Conservation (phyloP, 192 early-diverging fungal species). For the Gamsiella multidivaricata region DNA sequence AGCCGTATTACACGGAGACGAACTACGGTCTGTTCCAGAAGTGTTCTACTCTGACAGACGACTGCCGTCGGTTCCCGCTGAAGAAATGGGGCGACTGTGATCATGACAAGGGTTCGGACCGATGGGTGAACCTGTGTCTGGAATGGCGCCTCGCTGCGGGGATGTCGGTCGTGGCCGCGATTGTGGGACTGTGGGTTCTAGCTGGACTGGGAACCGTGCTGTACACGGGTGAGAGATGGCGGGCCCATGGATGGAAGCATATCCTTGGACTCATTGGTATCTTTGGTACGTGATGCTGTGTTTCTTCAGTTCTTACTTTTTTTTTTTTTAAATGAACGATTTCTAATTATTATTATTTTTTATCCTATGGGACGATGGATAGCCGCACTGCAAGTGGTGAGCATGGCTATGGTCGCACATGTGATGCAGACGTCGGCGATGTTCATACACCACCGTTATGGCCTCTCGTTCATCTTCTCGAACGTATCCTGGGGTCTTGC, state of each 20-base stretch:
- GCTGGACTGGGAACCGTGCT: slow-evolving; percentile 30
- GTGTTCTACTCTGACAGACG: slow-evolving; percentile 45
- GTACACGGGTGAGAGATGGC: slow-evolving; percentile 43
- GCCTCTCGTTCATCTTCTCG: slow-evolving; percentile 36
- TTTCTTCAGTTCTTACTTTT: not conserved
- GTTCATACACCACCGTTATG: slow-evolving; percentile 43
- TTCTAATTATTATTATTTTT: not conserved
- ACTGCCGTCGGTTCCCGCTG: slow-evolving; percentile 51
- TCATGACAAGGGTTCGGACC: slow-evolving; percentile 26
- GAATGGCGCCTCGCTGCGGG: slow-evolving; percentile 49
- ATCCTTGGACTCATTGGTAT: slow-evolving; percentile 38
- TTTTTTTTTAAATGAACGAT: not conserved
- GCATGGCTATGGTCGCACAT: slow-evolving; percentile 45
- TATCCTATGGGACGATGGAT: not conserved
- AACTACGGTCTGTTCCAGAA: slow-evolving; percentile 52
- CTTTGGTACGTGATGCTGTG: slow-evolving; percentile 30
- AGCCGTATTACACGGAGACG: slow-evolving; percentile 31
- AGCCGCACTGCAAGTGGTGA: slow-evolving; percentile 40
- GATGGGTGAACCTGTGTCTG: slow-evolving; percentile 42
- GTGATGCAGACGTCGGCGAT: slow-evolving; percentile 30
- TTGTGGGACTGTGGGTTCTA: slow-evolving; percentile 38
- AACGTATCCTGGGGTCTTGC: slow-evolving; percentile 45
- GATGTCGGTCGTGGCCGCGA: slow-evolving; percentile 3
- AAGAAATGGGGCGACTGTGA: slow-evolving; percentile 52
- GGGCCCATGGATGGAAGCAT: slow-evolving; percentile 43